phyloP scores from a whole-genome alignment of 1,139 yeast species.

The Yamadazyma songkhlaensis region DNA sequence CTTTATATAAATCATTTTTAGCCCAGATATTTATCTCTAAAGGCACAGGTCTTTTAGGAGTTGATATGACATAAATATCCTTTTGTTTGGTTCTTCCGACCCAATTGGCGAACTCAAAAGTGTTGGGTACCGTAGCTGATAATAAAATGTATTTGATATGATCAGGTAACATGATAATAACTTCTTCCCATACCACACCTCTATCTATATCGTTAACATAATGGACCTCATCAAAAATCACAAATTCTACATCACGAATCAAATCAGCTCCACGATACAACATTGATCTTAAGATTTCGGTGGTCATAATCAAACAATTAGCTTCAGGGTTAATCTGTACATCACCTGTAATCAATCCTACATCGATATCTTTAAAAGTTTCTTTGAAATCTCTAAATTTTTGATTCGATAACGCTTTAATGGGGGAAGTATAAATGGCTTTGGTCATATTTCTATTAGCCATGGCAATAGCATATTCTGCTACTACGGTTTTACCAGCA shows the following conservation, averaged over 20 bases:
- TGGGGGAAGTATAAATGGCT: constrained; percentile 90
- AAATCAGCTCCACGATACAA: constrained; percentile 94
- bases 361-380: constrained; percentile 76
- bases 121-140: constrained; percentile 97
- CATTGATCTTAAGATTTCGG: constrained; percentile 94
- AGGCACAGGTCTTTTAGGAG: constrained; percentile 95
- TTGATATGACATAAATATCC: constrained; percentile 92
- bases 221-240: constrained; percentile 96
- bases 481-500: constrained; percentile 91
- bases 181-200: constrained; percentile 99
- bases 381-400: constrained; percentile 89
- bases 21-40: constrained; percentile 86
- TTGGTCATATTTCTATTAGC: constrained; percentile 87
- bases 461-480: constrained; percentile 94
- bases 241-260: constrained; percentile 95
- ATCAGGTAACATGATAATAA: constrained; percentile 93
- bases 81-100: constrained; percentile 95
- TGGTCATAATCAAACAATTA: constrained; percentile 94
- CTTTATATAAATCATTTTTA: constrained; percentile 58
- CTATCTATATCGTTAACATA: constrained; percentile 95
- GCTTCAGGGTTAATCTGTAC: constrained; percentile 98
- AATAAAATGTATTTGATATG: constrained; percentile 85
- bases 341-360: constrained; percentile 96
- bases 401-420: constrained; percentile 89
- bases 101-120: constrained; percentile 98